A percentile compares a stretch with the other conserved stretches of the same genome.
phyloP scores from a whole-genome alignment of 73 alveolate species.

The Symbiodinium pilosum region DNA sequence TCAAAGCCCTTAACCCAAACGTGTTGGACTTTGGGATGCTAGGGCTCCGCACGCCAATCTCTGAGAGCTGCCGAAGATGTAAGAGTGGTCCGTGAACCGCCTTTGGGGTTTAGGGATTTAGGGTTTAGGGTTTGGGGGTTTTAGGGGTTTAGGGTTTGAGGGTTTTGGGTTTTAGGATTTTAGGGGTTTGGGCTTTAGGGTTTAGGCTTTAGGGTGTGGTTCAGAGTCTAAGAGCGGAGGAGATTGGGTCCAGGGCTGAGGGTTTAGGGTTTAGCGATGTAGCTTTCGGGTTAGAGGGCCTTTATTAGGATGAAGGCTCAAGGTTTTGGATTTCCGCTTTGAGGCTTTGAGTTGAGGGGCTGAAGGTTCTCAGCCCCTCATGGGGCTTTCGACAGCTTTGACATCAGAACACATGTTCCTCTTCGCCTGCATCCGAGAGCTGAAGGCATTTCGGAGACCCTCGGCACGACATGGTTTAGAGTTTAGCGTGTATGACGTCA shows the following conservation, averaged over 20 bases:
- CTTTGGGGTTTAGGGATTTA: not conserved
- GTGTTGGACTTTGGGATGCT: not conserved
- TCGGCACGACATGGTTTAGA: no score
- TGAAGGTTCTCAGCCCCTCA: no score
- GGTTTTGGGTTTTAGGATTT: not conserved
- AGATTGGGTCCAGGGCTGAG: not conserved
- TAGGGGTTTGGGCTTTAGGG: not conserved
- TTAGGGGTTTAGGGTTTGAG: not conserved
- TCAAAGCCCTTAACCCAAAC: not conserved
- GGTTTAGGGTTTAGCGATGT: not conserved
- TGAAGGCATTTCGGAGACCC: no score
- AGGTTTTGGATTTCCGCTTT: not conserved
- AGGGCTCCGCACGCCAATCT: no score
- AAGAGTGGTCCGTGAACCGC: no score
- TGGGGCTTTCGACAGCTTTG: no score
- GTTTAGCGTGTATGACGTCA: no score
- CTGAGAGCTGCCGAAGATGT: no score
- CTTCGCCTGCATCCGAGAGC: no score
- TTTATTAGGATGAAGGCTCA: not conserved
- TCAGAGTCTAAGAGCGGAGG: not conserved
- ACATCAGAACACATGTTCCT: no score
- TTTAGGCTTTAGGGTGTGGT: not conserved
- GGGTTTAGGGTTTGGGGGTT: not conserved
- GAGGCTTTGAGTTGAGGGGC: not conserved
- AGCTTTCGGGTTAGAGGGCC: no score